Percentiles rank a stretch among this genome's conserved stretches.
Evolutionary conservation across 148 eudicot species (phyloP).

Genomic region (Spergularia bocconei): DNA sequence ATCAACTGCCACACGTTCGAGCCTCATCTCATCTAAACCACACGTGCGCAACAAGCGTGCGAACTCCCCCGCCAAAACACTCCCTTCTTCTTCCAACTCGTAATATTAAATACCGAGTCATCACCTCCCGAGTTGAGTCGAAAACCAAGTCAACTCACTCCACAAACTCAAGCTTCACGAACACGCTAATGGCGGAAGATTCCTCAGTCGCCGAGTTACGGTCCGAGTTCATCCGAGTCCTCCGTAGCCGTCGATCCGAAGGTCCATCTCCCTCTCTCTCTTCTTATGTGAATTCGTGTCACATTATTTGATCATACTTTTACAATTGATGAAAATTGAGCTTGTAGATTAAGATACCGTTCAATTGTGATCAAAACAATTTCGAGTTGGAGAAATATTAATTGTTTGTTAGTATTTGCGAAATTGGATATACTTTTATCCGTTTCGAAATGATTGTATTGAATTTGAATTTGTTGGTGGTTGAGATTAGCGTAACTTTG

Average conservation of each 20-base stretch:
- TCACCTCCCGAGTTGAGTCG: neutral
- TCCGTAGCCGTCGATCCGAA: constrained; percentile 52
- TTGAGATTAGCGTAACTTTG: too few relatives aligned
- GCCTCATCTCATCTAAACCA: neutral
- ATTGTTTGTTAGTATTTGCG: too few relatives aligned
- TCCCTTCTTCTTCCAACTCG: neutral
- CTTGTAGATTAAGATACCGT: neutral
- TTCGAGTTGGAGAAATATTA: too few relatives aligned
- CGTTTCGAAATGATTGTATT: too few relatives aligned
- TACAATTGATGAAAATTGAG: neutral
- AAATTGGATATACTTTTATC: too few relatives aligned
- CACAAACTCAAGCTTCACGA: neutral
- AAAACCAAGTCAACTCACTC: neutral
- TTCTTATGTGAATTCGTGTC: too few relatives aligned
- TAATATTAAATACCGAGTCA: constrained; percentile 1
- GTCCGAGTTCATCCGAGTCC: constrained; percentile 41
- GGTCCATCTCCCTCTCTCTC: constrained; percentile 32
- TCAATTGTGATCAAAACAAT: too few relatives aligned
- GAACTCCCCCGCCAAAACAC: constrained; percentile 11
- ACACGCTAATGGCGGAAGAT: constrained; percentile 26
- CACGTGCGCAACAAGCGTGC: constrained; percentile 14
- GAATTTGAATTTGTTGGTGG: too few relatives aligned
- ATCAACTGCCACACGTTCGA: constrained; percentile 5
- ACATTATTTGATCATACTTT: neutral
- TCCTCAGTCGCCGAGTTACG: constrained; percentile 36